Evolutionary conservation across 306 rosid genomes (phyloP), one percentile per base, ranked within the genome.

Genomic region (Malus orientalis): DNA sequence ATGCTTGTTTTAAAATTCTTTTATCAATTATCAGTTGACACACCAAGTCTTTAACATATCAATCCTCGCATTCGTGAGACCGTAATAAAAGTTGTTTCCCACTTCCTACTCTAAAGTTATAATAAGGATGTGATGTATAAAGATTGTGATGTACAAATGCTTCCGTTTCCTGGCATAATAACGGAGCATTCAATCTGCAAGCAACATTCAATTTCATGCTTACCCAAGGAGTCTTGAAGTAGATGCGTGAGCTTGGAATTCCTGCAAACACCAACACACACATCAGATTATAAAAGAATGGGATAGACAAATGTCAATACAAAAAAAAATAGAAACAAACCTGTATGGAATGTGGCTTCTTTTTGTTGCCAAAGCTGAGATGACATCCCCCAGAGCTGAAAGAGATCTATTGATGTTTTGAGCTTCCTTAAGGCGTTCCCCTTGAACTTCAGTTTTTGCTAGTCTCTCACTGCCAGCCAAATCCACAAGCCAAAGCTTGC

Each of bases 401-500:
- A 79, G 57, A 15, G 82, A 79, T 71, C 62, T 79, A 62, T 79
- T 79, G 30, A 79, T 79, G 63, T 72, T 73, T 79, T 72, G 82
- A 32, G 82, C 82, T 73, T 79, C 82, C 44, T 73, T 51, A 25
- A 79, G 82, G 33, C 82, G 60, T 33, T 79, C 82, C 14, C 82
- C 77, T 61, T 64, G 70, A 22, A 65, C 77, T 40, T 79, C 73
- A 11, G 82, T 71, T 32, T 62, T 71, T 47, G 63, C 77, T 10
- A 79, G 73, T 66, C 82, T 79, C 59, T 79, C 82, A 51, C 82
- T 79, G 36, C 82, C 82, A 16, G 82, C 82, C 57, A 79, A 62
- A 60, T 79, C 82, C 13, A 79, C 82, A 29, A 79, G 70, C 76
- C 76, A 73, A 54, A 79, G 82, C 54, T 72, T 71, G 51, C 82